Base-by-base conservation (phyloP, 2,329 filamentous ascomycete species). In the Phoma sp. region DNA sequence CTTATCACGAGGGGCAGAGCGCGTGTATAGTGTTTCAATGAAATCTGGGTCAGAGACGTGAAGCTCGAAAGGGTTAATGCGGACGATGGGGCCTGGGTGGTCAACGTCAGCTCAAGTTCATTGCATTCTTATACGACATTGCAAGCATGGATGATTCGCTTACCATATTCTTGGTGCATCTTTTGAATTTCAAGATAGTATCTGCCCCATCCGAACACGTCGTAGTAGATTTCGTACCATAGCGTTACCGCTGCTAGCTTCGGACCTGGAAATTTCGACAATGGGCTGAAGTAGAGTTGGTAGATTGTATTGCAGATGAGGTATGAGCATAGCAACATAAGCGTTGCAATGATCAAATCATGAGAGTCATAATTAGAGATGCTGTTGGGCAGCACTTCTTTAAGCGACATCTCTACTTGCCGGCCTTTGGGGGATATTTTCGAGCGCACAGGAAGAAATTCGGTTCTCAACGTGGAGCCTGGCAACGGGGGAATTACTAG, bases 101-200 rank as follows among this genome's bases (percentile, higher is more conserved):
- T n/a, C n/a, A n/a, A 26, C 17, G 12, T 29, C 37, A 40, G 37
- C 12, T 38, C 25, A n/a, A n/a, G n/a, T n/a, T n/a, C n/a, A n/a
- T n/a, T n/a, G n/a, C n/a, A n/a, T n/a, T n/a, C n/a, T n/a, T n/a
- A n/a, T n/a, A n/a, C n/a, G n/a, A n/a, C n/a, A n/a, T n/a, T n/a
- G n/a, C n/a, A n/a, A n/a, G n/a, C n/a, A n/a, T n/a, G n/a, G n/a
- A n/a, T n/a, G n/a, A n/a, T n/a, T 21, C 2, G 47, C 54, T 7
- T 59, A 68, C 67, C 67, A 49, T 72, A 73, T 52, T 59, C 45
- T 23, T 65, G 23, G 39, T 74, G 72, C 61, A 74, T 60, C 20
- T 62, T 39, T 46, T 69, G 59, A 37, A 74, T 65, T 30, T 69
- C 53, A 30, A 57, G 66, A 3, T 66, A 48, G 46, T 67, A 74